Base-by-base conservation (phyloP, 495 filamentous ascomycete genomes). In the Platismatia glauca region DNA sequence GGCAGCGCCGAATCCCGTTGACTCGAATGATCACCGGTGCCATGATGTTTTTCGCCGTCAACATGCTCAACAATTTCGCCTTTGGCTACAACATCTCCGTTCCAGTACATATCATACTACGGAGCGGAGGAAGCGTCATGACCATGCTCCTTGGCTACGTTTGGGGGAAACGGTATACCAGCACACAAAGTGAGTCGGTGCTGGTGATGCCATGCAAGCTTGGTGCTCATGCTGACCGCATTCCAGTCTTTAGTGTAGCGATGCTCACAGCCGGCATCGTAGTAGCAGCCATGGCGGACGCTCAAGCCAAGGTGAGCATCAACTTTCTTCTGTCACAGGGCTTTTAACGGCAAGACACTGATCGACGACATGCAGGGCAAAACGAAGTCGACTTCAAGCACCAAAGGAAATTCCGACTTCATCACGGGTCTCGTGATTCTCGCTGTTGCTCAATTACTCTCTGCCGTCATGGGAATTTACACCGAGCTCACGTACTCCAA, bases 1-100 rank as follows among this genome's bases (percentile, higher is more conserved):
- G 82, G 67, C 81, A 80, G 22, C 91, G 89, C 64, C 81, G 79
- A n/a, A 89, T 97, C 29, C 95, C 94, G 0, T 77, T 97, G 46
- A 79, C 80, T 57, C 87, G 89, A 67, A 97, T 93, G 92, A 68
- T 89, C 55, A 76, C 90, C 61, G 94, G 95, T 68, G 96, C 96
- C n/a, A 74, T 85, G 4, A 83, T 96, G 60, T 97, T 97, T 76
- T 91, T 95, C 68, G 80, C 81, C 59, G 91, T 97, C 70, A 97
- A 96, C 67, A 80, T 97, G 53, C 76, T 97, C 62, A 99, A 99
- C 76, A 99, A 99, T 69, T 93, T 91, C 79, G 94, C 94, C 8
- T 97, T 99, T 71, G 91, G 89, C 62, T 97, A 96, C 76, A 86
- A 90, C 63, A 97, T 99, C 56, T 95, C 89, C 7, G 93, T 99